Evolutionary conservation across 192 early-diverging fungal species (phyloP).

Genomic region (Backusella liffmaniae): DNA sequence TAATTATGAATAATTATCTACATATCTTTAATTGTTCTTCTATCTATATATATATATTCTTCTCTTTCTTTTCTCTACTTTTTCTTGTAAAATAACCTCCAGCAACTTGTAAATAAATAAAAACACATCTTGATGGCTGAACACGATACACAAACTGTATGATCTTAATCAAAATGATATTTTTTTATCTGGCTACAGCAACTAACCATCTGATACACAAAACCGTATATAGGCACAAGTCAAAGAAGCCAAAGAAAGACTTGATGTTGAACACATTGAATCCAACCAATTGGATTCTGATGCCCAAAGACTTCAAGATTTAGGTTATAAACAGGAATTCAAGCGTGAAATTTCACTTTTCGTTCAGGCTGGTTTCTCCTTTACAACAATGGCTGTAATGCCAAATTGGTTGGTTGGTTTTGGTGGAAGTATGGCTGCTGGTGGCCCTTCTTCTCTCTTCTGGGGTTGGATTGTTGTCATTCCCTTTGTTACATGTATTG

Average conservation of each 20-base stretch:
- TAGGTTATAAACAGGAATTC: slow-evolving; percentile 52
- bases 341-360: slow-evolving; percentile 43
- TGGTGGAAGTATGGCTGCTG: slow-evolving; percentile 42
- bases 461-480: slow-evolving; percentile 50
- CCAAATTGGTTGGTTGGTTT: slow-evolving; percentile 41
- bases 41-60: too few species aligned
- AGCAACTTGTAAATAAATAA: neutral
- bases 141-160: neutral
- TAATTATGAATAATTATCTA: too few species aligned
- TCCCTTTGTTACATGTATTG: slow-evolving; percentile 41
- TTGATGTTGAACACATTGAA: slow-evolving; percentile 14
- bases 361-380: slow-evolving; percentile 43
- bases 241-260: neutral
- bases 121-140: neutral
- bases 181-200: neutral
- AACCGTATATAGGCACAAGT: neutral
- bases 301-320: slow-evolving; percentile 41
- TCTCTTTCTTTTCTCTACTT: too few species aligned
- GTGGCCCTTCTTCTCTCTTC: slow-evolving; percentile 45
- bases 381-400: slow-evolving; percentile 45
- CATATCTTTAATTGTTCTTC: too few species aligned
- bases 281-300: slow-evolving; percentile 21
- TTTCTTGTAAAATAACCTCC: neutral
- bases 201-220: neutral
- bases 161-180: neutral